A percentile compares a stretch with the other conserved stretches of the same genome.
phyloP scores from a whole-genome alignment of 306 rosid genomes.

The Citrullus mucosospermus region DNA sequence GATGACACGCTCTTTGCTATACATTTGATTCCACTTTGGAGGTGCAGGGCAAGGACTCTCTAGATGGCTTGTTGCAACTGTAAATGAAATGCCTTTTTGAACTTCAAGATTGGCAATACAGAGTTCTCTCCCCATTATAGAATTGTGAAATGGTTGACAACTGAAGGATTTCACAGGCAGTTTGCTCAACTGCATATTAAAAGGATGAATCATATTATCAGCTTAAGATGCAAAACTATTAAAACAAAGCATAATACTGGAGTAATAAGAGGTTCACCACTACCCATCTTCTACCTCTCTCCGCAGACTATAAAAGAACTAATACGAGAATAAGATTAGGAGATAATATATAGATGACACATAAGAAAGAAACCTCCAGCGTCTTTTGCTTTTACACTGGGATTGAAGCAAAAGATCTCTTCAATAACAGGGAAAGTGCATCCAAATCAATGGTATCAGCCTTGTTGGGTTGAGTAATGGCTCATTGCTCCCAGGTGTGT shows the following conservation, averaged over 20 bases:
- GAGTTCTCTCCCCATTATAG: constrained; percentile 82
- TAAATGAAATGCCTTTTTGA: constrained; percentile 30
- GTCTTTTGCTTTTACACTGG: background rate
- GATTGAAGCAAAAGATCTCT: background rate
- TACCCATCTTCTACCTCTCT: background rate
- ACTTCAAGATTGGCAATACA: constrained; percentile 66
- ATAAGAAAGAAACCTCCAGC: background rate
- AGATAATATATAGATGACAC: background rate
- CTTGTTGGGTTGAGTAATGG: background rate
- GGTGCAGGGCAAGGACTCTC: constrained; percentile 90
- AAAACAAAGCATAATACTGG: background rate
- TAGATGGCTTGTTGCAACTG: constrained; percentile 86
- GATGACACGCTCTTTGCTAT: constrained; percentile 72
- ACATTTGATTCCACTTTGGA: constrained; percentile 93
- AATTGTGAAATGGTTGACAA: constrained; percentile 43
- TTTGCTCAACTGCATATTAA: constrained; percentile 61
- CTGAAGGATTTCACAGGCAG: constrained; percentile 57
- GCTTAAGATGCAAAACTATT: background rate
- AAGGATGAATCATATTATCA: background rate
- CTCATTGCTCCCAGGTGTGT: background rate
- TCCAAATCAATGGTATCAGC: background rate
- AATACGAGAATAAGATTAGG: background rate
- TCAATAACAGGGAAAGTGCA: background rate
- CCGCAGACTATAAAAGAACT: background rate
- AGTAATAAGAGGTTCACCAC: background rate